Conservation (phyloP, 116 monocot genomes). For the Zostera marina region DNA sequence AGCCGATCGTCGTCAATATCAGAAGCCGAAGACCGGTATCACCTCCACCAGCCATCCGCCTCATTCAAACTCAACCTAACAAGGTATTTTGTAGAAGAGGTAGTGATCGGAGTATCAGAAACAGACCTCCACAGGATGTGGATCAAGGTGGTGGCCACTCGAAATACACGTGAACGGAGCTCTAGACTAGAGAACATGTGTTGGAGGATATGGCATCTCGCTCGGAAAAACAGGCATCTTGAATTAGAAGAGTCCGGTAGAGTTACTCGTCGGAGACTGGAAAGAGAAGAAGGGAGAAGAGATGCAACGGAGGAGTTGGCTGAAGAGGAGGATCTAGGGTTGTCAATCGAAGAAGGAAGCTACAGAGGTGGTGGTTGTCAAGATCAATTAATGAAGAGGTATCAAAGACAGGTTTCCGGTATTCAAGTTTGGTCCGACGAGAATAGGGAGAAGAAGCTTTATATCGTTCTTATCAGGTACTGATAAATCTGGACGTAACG, state of each 20-base stretch:
- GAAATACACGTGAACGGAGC: constrained; percentile 59
- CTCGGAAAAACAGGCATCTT: constrained; percentile 80
- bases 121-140: constrained; percentile 79
- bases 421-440: constrained; percentile 65
- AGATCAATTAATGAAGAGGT: constrained; percentile 35
- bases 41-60: constrained; percentile 11
- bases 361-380: constrained; percentile 34
- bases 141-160: constrained; percentile 89
- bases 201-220: constrained; percentile 92
- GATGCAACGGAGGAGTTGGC: constrained; percentile 79
- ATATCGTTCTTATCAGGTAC: constrained; percentile 82
- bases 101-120: constrained; percentile 73
- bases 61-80: constrained; percentile 81
- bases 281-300: constrained; percentile 57
- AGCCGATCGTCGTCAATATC: constrained; percentile 31
- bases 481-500: no score
- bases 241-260: constrained; percentile 62
- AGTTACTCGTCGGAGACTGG: constrained; percentile 34
- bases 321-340: no score
- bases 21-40: constrained; percentile 4
- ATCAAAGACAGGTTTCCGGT: constrained; percentile 48
- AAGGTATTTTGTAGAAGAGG: constrained; percentile 90
- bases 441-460: constrained; percentile 66
- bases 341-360: constrained; percentile 73
- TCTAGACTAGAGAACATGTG: constrained; percentile 82